Evolutionary conservation across 805 yeast species (phyloP), one percentile per base, ranked within the genome.

Genomic region (Wickerhamiella sergipiensis): DNA sequence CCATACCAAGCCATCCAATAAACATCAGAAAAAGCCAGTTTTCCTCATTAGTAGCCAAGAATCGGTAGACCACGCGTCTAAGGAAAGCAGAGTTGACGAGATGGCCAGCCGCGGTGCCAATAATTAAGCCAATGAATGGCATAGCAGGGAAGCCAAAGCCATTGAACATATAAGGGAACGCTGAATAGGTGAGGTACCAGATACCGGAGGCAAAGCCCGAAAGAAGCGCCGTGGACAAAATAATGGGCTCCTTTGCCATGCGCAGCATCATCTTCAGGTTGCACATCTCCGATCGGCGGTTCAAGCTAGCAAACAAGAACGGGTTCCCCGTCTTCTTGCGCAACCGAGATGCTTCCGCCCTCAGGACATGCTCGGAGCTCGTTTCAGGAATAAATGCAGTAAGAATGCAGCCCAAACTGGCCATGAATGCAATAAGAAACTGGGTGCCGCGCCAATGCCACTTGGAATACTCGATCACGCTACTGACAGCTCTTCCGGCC

Each of bases 11-110:
- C 40, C 82, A 78, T 38, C 92, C 87, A 42, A 73, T 67, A 81
- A 85, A 75, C 83, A 86, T 77, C 40, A 87, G 80, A 23, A 79
- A 76, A 53, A 88, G 71, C 64, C 95, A 77, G 40, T 79, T 83
- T 66, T 88, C 96, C 0, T 96, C 94, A 10, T 80, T 75, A 1
- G 80, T 76, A 0, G 79, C 77, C 39, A 70, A 59, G 59, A 80
- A 84, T 29, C 67, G 65, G 13, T 67, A 72, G 62, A 85, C 95
- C 47, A 64, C 64, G 12, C 15, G 4, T 3, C 3, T 12, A 29
- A 29, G 33, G 3, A 29, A 6, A 9, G 33, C 4, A 29, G 33
- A 8, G 15, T 29, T 29, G 52, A 64, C 70, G 58, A 67, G 68
- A 43, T 81, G 67, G 61, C 79, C 75, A 51, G 68, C 65, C 0